These are phyloP conservation scores for Paraphaeosphaeria sporulosa DNA, from an alignment of 2,329 filamentous ascomycete genomes.

Conservation along the genomic window DNA sequence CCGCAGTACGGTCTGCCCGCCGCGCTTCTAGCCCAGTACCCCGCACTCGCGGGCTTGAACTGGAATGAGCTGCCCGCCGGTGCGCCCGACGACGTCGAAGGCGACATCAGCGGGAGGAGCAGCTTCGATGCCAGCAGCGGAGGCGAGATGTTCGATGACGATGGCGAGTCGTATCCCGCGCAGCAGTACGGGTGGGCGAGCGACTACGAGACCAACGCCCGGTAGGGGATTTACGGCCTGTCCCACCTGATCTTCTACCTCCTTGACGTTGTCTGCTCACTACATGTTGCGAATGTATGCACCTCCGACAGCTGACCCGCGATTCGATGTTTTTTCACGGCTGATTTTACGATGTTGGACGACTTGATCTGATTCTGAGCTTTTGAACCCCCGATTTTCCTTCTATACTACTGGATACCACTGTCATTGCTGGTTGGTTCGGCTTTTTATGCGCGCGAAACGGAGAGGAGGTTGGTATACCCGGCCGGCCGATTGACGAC, in stretches of 20 bases:
- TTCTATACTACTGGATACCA: conserved; percentile 25
- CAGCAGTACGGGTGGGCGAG: conserved; percentile 47
- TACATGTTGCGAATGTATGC: neutral
- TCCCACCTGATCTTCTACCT: conserved; percentile 7
- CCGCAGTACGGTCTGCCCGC: conserved; percentile 72
- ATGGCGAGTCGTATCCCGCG: conserved; percentile 59
- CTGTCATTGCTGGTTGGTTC: conserved; percentile 24
- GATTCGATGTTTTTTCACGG: conserved; percentile 9
- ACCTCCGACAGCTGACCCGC: neutral
- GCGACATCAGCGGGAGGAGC: conserved; percentile 76
- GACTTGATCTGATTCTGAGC: conserved; percentile 3
- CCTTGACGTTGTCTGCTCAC: neutral
- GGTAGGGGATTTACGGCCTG: conserved; percentile 17
- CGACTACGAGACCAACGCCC: conserved; percentile 39
- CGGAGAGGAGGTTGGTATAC: conserved; percentile 5
- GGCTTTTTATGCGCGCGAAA: neutral
- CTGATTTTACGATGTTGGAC: conserved; percentile 12
- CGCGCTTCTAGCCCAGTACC: conserved; percentile 89
- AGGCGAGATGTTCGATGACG: conserved; percentile 74
- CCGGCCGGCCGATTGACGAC: neutral
- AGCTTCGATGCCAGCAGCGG: conserved; percentile 78
- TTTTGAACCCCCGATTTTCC: conserved; percentile 1
- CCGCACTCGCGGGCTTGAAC: conserved; percentile 87
- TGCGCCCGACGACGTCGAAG: conserved; percentile 61
- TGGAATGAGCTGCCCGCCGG: conserved; percentile 79